Base-by-base conservation (phyloP, 176 grass and related monocot genomes). In the Phoenix dactylifera region DNA sequence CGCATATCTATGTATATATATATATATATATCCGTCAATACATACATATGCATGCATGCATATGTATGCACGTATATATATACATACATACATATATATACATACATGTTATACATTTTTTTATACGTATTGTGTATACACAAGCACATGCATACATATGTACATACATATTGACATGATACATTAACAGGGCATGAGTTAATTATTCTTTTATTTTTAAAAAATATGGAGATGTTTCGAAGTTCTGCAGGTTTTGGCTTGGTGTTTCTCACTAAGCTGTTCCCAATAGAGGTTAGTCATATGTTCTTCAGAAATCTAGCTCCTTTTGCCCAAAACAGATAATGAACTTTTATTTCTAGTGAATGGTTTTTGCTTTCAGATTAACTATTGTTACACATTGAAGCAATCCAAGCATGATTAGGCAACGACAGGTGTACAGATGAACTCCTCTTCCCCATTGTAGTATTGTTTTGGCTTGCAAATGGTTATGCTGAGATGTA, bases 371-470 rank as follows among this genome's bases (percentile, higher is more conserved):
- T 50, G 49, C 56, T 65, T 65, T 54, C 84, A 98, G 94, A 78
- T 98, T 51, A 98, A 98, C 69, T 98, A 98, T 54, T 93, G 94
- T 64, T 80, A 81, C 62, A 80, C 93, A 57, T 68, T 98, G 71
- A 93, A 89, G 79, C 84, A 92, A 32, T 77, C 74, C 59, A 59
- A 92, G 73, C 79, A 93, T 80, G 88, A 93, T 57, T 26, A 50
- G 62, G 88, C 79, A 22, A 98, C 81, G 74, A 83, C 81, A 0
- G 88, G 88, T 54, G 74, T 92, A 58, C 93, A 92, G 71, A 92
- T 98, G 84, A 89, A 73, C 73, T 86, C 92, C 77, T 89, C 88
- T 7, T 92, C 88, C 1, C 81, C 84, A 22, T 72, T 10, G 35
- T 44, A 3, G 2, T 14, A 14, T 9, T 44, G 35, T 44, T 44